Base-by-base conservation (phyloP, 768 basidiomycete species). In the Calocybe cyanea region DNA sequence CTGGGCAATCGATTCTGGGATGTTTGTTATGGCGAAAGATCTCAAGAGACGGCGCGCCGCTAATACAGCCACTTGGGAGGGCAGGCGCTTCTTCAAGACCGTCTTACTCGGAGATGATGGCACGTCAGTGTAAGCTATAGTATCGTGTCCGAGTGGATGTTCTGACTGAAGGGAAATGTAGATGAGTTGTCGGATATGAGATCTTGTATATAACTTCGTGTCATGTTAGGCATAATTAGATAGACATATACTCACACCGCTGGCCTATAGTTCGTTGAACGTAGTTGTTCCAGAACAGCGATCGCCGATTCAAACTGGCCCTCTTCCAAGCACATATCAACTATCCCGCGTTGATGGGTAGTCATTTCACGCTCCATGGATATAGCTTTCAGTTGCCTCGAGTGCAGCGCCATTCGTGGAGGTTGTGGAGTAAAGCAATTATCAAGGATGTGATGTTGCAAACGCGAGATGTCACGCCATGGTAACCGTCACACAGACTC, bases 251-350 rank as follows among this genome's bases (percentile, higher is more conserved):
- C 83, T 59, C 60, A 85, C 87, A 66, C 56, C 9, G 76, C 75
- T 7, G 85, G 86, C 41, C 64, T 78, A 62, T 73, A 73, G 19
- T 71, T 65, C n/a, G 73, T 58, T 0, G 78, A 76, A 37, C 82
- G 78, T 2, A 89, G 61, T 47, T 83, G 80, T 47, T 79, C 78
- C 1, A 90, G 72, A 20, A 77, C 63, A 11, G 71, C 65, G 21
- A 87, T 81, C 6, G 80, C 87, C 4, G 77, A 70, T 54, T 86
- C 81, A 51, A 85, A 87, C 47, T 87, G 84, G 14, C 81, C 79
- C 60, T 90, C 87, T 55, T 90, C 87, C 15, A 89, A 77, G 48
- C 82, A 82, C 43, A 73, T 80, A 57, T 89, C 85, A 15, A 88
- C 83, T 3, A 86, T 64, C 25, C 70, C 72, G 28, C 73, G 69